Conservation (phyloP, 768 basidiomycete genomes). For the Lactarius sanguifluus region DNA sequence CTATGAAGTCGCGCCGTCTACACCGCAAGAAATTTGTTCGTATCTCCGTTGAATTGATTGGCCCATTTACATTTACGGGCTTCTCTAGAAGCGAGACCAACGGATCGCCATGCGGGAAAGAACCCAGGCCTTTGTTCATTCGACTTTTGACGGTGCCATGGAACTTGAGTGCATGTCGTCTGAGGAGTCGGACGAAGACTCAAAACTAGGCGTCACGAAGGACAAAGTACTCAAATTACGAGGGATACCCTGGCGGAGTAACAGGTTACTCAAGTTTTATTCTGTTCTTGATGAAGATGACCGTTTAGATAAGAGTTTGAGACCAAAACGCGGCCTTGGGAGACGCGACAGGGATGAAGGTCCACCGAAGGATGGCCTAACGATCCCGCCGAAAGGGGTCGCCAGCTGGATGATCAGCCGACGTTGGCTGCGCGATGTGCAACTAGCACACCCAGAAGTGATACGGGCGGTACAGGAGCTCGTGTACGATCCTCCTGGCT, state of each 20-base stretch:
- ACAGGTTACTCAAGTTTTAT: conserved; percentile 60
- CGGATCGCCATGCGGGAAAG: conserved; percentile 61
- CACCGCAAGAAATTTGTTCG: conserved; percentile 64
- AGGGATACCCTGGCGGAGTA: conserved; percentile 67
- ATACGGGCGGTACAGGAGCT: conserved; percentile 43
- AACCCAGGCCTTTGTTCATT: conserved; percentile 54
- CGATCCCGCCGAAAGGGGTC: conserved; percentile 62
- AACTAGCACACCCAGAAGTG: conserved; percentile 49
- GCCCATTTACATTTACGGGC: conserved; percentile 1
- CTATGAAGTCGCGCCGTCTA: conserved; percentile 57
- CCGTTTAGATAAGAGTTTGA: conserved; percentile 42
- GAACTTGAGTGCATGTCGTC: conserved; percentile 79
- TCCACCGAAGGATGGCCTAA: conserved; percentile 52
- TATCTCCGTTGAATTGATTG: conserved; percentile 22
- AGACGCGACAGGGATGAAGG: conserved; percentile 56
- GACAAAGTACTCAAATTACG: conserved; percentile 51
- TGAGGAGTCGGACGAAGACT: conserved; percentile 67
- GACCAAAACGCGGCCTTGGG: conserved; percentile 58
- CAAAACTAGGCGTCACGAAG: conserved; percentile 33
- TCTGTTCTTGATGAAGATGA: conserved; percentile 60
- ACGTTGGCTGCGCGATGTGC: conserved; percentile 53
- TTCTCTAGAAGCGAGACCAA: conserved; percentile 61
- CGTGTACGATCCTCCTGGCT: conserved; percentile 47
- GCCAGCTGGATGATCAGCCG: conserved; percentile 77
- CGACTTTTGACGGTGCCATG: conserved; percentile 67